A percentile compares a stretch with the other conserved stretches of the same genome.
phyloP scores from a whole-genome alignment of 768 basidiomycete species.

The Vishniacozyma victoriae region DNA sequence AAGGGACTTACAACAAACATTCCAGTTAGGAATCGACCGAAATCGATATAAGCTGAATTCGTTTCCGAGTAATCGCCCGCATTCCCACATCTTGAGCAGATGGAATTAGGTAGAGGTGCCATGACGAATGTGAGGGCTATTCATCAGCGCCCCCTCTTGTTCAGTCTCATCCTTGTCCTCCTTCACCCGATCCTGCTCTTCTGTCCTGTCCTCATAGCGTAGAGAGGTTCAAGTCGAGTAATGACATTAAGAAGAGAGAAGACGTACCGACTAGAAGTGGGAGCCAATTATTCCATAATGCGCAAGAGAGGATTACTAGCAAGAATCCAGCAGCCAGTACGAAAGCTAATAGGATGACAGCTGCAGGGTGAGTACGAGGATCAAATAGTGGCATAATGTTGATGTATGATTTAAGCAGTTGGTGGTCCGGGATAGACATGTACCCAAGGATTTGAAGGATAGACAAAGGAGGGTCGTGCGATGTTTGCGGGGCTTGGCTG shows the following conservation, averaged over 20 bases:
- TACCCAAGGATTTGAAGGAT: too few relatives aligned
- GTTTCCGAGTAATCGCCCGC: constrained; percentile 81
- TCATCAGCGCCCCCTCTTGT: too few relatives aligned
- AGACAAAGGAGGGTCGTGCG: too few relatives aligned
- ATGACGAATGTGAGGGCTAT: constrained; percentile 88
- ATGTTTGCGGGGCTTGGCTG: too few relatives aligned
- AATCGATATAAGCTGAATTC: constrained; percentile 59
- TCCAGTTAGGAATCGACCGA: constrained; percentile 90
- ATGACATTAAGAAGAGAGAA: too few relatives aligned
- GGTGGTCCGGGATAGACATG: too few relatives aligned
- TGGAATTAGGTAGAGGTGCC: constrained; percentile 88
- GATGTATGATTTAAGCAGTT: too few relatives aligned
- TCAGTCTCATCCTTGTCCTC: too few relatives aligned
- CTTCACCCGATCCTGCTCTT: too few relatives aligned
- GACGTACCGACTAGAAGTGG: constrained; percentile 83
- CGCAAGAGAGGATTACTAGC: constrained; percentile 93
- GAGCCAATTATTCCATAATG: constrained; percentile 92
- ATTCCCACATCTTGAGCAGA: constrained; percentile 82
- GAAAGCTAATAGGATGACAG: constrained; percentile 93
- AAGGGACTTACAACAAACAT: constrained; percentile 62
- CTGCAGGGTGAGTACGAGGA: constrained; percentile 53
- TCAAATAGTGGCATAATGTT: too few relatives aligned
- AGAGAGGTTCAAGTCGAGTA: too few relatives aligned
- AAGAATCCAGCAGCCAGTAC: constrained; percentile 97
- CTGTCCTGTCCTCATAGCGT: too few relatives aligned